Conservation (phyloP, 352 stramenopile genomes). For the Aphanomyces invadans region DNA sequence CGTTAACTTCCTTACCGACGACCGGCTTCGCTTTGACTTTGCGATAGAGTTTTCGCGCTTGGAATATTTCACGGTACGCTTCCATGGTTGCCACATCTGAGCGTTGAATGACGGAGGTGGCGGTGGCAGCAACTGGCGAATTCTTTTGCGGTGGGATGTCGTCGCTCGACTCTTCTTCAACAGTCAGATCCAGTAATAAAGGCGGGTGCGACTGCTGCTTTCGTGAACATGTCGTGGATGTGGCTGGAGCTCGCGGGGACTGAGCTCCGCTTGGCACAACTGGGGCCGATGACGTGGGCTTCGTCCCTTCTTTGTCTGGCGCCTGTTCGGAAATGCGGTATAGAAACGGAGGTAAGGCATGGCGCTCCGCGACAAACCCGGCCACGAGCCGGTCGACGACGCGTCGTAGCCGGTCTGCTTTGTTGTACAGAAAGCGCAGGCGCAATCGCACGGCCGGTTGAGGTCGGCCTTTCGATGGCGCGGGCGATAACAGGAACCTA, state of each 20-base stretch:
- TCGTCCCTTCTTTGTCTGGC: too few relatives aligned
- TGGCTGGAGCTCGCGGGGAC: too few relatives aligned
- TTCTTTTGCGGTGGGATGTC: neutral
- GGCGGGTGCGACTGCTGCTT: too few relatives aligned
- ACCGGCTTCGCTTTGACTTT: constrained; percentile 23
- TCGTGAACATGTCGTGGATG: too few relatives aligned
- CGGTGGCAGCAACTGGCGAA: neutral
- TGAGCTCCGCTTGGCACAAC: too few relatives aligned
- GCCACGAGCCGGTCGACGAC: constrained; percentile 9
- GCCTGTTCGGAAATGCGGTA: too few relatives aligned
- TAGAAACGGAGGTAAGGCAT: constrained; percentile 6
- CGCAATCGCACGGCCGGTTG: constrained; percentile 3
- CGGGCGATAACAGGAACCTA: constrained; percentile 23
- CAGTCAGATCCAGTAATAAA: too few relatives aligned
- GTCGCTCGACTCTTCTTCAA: too few relatives aligned
- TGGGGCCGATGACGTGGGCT: too few relatives aligned
- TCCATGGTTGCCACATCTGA: constrained; percentile 24
- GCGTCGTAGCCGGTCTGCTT: constrained; percentile 1
- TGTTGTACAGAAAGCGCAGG: constrained; percentile 21
- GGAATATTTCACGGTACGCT: constrained; percentile 29
- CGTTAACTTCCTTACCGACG: neutral
- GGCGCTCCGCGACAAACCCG: neutral
- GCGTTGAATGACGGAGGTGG: constrained; percentile 18
- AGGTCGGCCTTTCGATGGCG: neutral
- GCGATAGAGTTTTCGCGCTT: neutral